A percentile compares a stretch with the other conserved stretches of the same genome.
Conservation (phyloP, 2,329 filamentous ascomycete species). For the Fusarium haematococcum region DNA sequence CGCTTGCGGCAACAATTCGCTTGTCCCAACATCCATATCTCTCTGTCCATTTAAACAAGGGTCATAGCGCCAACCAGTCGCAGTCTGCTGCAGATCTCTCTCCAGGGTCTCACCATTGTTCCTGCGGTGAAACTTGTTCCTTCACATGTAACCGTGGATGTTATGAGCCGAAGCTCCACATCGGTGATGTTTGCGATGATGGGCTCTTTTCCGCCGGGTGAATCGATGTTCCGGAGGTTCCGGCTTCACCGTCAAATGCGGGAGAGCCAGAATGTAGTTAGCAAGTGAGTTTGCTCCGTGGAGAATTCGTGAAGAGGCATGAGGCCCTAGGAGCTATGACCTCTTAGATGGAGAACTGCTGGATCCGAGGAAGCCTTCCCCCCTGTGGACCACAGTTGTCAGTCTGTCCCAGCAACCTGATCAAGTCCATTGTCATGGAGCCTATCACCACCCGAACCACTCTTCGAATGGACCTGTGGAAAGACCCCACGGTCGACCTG, state of each 20-base stretch:
- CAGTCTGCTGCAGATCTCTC: background rate
- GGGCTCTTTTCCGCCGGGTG: constrained; percentile 4
- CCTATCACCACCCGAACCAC: background rate
- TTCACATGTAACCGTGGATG: constrained; percentile 21
- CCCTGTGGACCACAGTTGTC: background rate
- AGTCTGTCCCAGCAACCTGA: background rate
- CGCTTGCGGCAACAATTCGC: constrained; percentile 1
- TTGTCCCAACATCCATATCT: background rate
- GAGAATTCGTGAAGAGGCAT: constrained; percentile 7
- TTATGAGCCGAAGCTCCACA: constrained; percentile 29
- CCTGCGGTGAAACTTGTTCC: background rate
- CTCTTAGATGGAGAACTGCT: background rate
- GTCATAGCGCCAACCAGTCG: background rate
- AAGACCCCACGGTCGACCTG: background rate
- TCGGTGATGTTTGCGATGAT: constrained; percentile 18
- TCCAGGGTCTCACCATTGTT: background rate
- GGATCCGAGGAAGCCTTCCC: background rate
- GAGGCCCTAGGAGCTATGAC: background rate
- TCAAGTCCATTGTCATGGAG: background rate
- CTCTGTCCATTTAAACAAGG: background rate
- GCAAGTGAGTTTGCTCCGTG: background rate
- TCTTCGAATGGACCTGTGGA: background rate
- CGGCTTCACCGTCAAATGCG: constrained; percentile 30
- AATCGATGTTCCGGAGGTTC: constrained; percentile 19
- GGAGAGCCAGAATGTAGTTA: constrained; percentile 4